These are phyloP conservation scores for Cymbopogon citratus DNA, from an alignment of 176 grass and related monocot species.

Conservation along the genomic window DNA sequence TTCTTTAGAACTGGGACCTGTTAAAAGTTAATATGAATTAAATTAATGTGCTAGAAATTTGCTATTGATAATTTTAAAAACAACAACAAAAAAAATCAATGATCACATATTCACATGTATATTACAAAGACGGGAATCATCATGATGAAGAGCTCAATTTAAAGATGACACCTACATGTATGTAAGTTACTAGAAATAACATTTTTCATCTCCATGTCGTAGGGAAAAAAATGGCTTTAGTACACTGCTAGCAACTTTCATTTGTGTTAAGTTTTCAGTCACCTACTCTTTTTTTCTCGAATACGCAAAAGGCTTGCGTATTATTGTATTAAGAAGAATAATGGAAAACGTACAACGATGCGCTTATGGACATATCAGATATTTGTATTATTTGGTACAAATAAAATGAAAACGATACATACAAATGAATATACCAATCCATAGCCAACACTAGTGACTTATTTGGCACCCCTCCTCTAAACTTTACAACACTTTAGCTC, in stretches of 20 bases:
- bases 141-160: background rate
- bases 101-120: background rate
- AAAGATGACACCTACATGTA: background rate
- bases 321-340: no score
- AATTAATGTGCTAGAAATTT: background rate
- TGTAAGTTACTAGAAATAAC: background rate
- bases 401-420: background rate
- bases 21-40: background rate
- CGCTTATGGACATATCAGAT: no score
- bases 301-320: no score
- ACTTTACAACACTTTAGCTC: no score
- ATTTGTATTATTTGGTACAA: background rate
- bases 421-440: background rate
- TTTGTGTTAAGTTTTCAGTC: background rate
- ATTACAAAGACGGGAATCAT: background rate
- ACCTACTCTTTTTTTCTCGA: no score
- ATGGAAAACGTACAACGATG: no score
- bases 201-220: background rate
- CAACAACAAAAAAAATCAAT: background rate
- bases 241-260: background rate
- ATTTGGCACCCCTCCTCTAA: no score
- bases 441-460: background rate
- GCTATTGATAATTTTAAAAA: background rate
- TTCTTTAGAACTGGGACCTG: slow-evolving; percentile 53
- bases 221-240: background rate